Evolutionary conservation across 345 rosid species (phyloP).

Genomic region (Rhizophora apiculata): DNA sequence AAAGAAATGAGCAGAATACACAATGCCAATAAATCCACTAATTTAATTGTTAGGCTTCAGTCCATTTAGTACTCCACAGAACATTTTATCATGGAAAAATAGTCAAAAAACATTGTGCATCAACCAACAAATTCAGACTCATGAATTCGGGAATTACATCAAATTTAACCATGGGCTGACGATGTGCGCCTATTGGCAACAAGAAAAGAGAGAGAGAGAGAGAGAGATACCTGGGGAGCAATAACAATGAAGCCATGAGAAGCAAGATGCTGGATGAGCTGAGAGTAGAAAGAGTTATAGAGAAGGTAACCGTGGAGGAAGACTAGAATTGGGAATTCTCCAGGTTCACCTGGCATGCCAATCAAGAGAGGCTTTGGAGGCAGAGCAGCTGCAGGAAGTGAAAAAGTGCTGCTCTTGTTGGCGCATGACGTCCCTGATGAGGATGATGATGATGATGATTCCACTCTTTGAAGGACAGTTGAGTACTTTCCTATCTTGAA

Average conservation of each 20-base stretch:
- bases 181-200: too few relatives aligned
- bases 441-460: conserved; percentile 7
- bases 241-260: conserved; percentile 87
- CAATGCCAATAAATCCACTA: too few relatives aligned
- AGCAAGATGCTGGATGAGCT: conserved; percentile 78
- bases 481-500: conserved; percentile 45
- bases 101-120: too few relatives aligned
- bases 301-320: conserved; percentile 90
- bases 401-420: not conserved
- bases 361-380: conserved; percentile 75
- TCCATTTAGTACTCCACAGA: too few relatives aligned
- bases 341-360: conserved; percentile 53
- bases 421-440: conserved; percentile 10
- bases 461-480: conserved; percentile 37
- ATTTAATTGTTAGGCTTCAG: too few relatives aligned
- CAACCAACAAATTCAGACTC: too few relatives aligned
- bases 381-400: conserved; percentile 21
- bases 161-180: too few relatives aligned
- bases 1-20: too few relatives aligned
- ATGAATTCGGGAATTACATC: too few relatives aligned
- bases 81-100: too few relatives aligned
- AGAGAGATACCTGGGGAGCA: conserved; percentile 68
- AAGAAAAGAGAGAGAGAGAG: not conserved
- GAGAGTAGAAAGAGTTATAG: conserved; percentile 75
- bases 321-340: conserved; percentile 65